Percentiles rank a stretch among this genome's conserved stretches.
These are phyloP conservation scores for Hyparrhenia diplandra DNA, from an alignment of 176 grass and related monocot species.

Conservation along the genomic window DNA sequence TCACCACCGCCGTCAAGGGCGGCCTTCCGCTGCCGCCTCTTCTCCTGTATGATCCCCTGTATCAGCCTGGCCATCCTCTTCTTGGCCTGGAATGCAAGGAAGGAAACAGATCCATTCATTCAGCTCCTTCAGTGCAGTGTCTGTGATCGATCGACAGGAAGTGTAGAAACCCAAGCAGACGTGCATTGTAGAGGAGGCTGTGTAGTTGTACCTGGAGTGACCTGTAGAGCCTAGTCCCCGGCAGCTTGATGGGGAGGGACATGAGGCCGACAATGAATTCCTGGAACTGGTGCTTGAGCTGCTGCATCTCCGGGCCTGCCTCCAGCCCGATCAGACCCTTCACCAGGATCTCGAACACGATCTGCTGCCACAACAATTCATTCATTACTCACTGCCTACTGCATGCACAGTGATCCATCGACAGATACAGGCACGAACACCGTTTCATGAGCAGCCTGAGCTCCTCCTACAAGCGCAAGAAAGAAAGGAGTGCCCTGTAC, in stretches of 20 bases:
- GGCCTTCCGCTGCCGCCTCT: conserved; percentile 39
- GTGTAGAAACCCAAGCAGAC: background rate
- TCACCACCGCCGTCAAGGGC: background rate
- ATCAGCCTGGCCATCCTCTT: conserved; percentile 78
- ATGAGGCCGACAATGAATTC: conserved; percentile 98
- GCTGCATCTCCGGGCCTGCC: conserved; percentile 74
- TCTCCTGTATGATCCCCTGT: conserved; percentile 84
- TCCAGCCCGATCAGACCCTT: conserved; percentile 83
- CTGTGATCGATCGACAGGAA: background rate
- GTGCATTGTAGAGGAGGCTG: background rate
- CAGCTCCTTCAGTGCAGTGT: too few species aligned
- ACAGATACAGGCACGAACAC: background rate
- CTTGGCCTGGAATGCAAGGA: conserved; percentile 59
- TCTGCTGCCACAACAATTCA: conserved; percentile 39
- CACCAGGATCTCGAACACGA: conserved; percentile 93
- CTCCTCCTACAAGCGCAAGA: too few species aligned
- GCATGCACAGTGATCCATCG: background rate
- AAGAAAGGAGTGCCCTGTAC: background rate
- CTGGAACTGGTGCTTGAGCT: conserved; percentile 84
- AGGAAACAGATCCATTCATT: background rate
- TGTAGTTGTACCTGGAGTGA: conserved; percentile 63
- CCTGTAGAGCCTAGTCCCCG: conserved; percentile 76
- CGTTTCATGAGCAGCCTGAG: background rate
- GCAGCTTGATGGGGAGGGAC: conserved; percentile 90
- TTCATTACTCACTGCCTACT: background rate